Base-by-base conservation (phyloP, 441 rosid genomes). In the Iberis amara region DNA sequence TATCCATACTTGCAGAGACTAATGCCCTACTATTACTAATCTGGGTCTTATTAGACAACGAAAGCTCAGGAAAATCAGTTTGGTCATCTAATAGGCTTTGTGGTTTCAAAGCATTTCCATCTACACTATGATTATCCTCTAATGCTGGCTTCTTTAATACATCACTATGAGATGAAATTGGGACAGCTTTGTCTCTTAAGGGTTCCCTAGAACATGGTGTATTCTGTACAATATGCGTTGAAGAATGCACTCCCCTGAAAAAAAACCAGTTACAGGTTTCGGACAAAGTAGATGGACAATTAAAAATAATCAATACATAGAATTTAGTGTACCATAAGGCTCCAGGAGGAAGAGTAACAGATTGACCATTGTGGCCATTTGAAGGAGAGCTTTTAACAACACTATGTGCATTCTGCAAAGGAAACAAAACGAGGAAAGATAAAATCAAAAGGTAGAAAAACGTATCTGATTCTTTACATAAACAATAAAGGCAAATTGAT, bases 171-270 rank as follows among this genome's bases (percentile, higher is more conserved):
- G 35, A 35, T 52, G 50, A n/a, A n/a, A n/a, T n/a, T n/a, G n/a
- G n/a, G n/a, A n/a, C n/a, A n/a, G n/a, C n/a, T n/a, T n/a, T n/a
- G n/a, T n/a, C n/a, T n/a, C n/a, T n/a, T n/a, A n/a, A n/a, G n/a
- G n/a, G n/a, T n/a, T n/a, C n/a, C n/a, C n/a, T n/a, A n/a, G n/a
- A n/a, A n/a, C n/a, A n/a, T n/a, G n/a, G n/a, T n/a, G n/a, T n/a
- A n/a, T n/a, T n/a, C n/a, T n/a, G n/a, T n/a, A n/a, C n/a, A n/a
- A n/a, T n/a, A n/a, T 61, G 71, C 43, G 57, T 66, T 50, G 83
- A 75, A 65, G 73, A 67, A 41, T 75, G 67, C 45, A 58, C 77
- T 33, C 77, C 86, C 95, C 95, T 85, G 65, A 53, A 31, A 59
- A 53, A 8, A 33, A 58, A n/a, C n/a, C n/a, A n/a, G 13, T 66